Evolutionary conservation across 2,329 filamentous ascomycete genomes (phyloP).

Genomic region (Cladophialophora psammophila): DNA sequence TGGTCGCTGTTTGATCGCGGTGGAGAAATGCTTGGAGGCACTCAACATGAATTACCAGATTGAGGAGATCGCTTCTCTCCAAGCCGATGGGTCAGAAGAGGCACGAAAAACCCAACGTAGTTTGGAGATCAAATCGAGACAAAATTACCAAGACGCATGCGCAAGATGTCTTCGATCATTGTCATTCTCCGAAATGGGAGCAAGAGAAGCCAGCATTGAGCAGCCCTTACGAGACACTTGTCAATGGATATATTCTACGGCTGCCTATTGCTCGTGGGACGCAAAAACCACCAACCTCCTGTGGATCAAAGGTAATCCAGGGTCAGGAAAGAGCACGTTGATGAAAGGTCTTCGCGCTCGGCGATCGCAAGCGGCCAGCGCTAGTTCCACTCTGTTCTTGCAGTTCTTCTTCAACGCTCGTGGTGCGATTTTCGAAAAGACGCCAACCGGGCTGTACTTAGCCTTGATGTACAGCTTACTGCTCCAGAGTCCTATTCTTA

Average conservation of each 20-base stretch:
- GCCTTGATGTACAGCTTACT: background rate
- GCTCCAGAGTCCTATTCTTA: background rate
- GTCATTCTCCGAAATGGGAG: constrained; percentile 9
- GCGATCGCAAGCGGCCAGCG: constrained; percentile 21
- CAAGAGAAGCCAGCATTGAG: background rate
- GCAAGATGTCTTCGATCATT: background rate
- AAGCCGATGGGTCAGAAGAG: background rate
- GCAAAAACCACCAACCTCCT: constrained; percentile 39
- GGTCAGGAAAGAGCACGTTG: constrained; percentile 32
- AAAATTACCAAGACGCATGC: background rate
- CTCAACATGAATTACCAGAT: background rate
- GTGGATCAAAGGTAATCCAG: constrained; percentile 52
- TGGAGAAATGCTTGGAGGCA: background rate
- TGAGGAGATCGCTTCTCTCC: background rate
- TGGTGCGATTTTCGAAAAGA: constrained; percentile 52
- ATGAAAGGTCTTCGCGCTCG: constrained; percentile 41
- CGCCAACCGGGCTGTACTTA: constrained; percentile 1
- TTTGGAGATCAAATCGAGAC: background rate
- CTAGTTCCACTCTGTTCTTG: constrained; percentile 38
- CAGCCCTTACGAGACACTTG: background rate
- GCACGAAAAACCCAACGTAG: background rate
- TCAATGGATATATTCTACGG: constrained; percentile 6
- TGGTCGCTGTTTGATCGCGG: background rate
- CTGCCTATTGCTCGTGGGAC: constrained; percentile 12
- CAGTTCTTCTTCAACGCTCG: constrained; percentile 50